A percentile compares a stretch with the other conserved stretches of the same genome.
These are phyloP conservation scores for Allantophomopsis cytisporea DNA, from an alignment of 2,329 filamentous ascomycete genomes.

Conservation along the genomic window DNA sequence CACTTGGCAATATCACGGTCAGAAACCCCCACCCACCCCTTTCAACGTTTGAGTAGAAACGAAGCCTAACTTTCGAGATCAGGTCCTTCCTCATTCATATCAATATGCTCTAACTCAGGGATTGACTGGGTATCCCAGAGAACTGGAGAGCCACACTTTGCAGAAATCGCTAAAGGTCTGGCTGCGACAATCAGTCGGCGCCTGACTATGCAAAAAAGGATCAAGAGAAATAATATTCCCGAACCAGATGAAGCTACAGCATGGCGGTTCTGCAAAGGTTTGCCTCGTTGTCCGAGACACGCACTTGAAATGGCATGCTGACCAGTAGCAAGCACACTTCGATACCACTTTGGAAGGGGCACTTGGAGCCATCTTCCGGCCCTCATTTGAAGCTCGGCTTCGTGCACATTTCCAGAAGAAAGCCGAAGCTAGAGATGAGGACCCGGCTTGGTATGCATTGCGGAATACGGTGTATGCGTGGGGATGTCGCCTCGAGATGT, in stretches of 20 bases:
- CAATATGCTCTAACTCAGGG: constrained; percentile 1
- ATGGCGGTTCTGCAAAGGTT: not conserved
- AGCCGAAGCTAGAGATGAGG: not conserved
- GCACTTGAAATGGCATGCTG: too few species aligned
- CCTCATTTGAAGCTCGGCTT: constrained; percentile 1
- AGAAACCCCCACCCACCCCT: too few species aligned
- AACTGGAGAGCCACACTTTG: not conserved
- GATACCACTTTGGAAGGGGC: too few species aligned
- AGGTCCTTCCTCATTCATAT: constrained; percentile 1
- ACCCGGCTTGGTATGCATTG: constrained; percentile 1
- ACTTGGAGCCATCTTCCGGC: constrained; percentile 1
- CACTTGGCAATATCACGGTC: too few species aligned
- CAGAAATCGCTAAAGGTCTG: not conserved
- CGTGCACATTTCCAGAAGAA: not conserved
- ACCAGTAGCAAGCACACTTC: too few species aligned
- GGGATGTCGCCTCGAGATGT: not conserved
- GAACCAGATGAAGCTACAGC: not conserved
- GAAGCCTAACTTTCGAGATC: too few species aligned
- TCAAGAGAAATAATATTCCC: not conserved
- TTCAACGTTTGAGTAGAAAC: too few species aligned
- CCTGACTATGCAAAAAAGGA: not conserved
- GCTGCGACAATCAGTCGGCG: not conserved
- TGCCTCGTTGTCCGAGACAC: not conserved
- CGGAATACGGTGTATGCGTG: constrained; percentile 1
- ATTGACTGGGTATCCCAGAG: constrained; percentile 1